Evolutionary conservation across 108 stramenopile genomes (phyloP).

Genomic region (Seminavis robusta): DNA sequence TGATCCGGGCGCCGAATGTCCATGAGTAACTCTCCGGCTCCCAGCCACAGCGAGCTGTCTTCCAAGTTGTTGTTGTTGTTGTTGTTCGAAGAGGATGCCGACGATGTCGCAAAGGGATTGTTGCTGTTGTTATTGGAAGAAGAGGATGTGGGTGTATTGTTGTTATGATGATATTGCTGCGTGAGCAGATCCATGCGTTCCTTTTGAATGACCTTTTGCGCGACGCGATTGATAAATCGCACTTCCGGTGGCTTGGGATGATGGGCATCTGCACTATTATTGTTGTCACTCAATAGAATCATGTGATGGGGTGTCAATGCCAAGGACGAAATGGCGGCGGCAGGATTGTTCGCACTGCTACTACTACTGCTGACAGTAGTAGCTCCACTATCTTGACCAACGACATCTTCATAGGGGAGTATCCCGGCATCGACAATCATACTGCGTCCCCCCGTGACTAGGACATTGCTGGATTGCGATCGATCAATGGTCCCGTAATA

Average conservation of each 20-base stretch:
- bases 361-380: not conserved
- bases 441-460: conserved; percentile 31
- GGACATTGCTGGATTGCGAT: conserved; percentile 21
- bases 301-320: conserved; percentile 82
- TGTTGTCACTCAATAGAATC: conserved; percentile 60
- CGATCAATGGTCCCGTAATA: conserved; percentile 81
- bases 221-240: conserved; percentile 75
- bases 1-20: conserved; percentile 88
- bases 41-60: conserved; percentile 32
- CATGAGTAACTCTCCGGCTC: conserved; percentile 66
- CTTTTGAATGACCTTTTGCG: conserved; percentile 71
- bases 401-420: conserved; percentile 45
- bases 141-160: too few relatives aligned
- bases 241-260: too few relatives aligned
- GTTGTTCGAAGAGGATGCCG: not conserved
- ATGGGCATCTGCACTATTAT: too few relatives aligned
- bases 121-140: too few relatives aligned
- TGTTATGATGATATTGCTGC: too few relatives aligned
- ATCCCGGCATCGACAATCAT: conserved; percentile 76
- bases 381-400: conserved; percentile 6
- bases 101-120: conserved; percentile 1
- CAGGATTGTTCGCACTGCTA: conserved; percentile 1
- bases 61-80: conserved; percentile 8
- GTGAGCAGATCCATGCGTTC: conserved; percentile 84
- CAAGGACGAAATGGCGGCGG: conserved; percentile 9